phyloP scores from a whole-genome alignment of 1,139 yeast genomes.

The Yamadazyma epiphylla region DNA sequence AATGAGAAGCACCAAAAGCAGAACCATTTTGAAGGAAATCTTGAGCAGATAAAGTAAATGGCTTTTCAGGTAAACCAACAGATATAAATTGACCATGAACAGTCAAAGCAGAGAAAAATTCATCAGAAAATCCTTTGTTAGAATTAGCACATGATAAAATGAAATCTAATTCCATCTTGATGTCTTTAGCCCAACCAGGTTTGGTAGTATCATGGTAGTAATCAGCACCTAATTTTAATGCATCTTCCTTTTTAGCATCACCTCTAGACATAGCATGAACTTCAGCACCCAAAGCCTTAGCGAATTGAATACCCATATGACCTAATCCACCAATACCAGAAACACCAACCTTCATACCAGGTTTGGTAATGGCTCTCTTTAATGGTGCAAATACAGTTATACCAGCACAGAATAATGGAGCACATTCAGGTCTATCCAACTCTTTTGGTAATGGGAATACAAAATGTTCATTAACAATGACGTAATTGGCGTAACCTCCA shows the following conservation, averaged over 20 bases:
- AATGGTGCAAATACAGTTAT: slow-evolving; percentile 59
- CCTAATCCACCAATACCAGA: slow-evolving; percentile 43
- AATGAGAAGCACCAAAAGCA: slow-evolving; percentile 36
- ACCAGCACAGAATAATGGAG: slow-evolving; percentile 67
- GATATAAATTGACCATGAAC: slow-evolving; percentile 47
- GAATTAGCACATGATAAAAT: slow-evolving; percentile 44
- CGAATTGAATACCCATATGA: slow-evolving; percentile 35
- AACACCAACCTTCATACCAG: slow-evolving; percentile 35
- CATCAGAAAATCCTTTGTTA: slow-evolving; percentile 29
- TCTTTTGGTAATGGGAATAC: slow-evolving; percentile 52
- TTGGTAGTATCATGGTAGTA: slow-evolving; percentile 32
- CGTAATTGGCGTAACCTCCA: slow-evolving; percentile 57
- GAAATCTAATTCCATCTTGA: slow-evolving; percentile 35
- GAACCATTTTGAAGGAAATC: slow-evolving; percentile 39
- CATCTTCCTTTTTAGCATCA: slow-evolving; percentile 29
- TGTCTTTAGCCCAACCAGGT: slow-evolving; percentile 23
- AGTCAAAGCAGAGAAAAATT: slow-evolving; percentile 26
- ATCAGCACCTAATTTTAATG: slow-evolving; percentile 30
- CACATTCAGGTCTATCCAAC: slow-evolving; percentile 43
- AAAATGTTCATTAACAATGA: slow-evolving; percentile 48
- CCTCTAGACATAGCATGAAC: slow-evolving; percentile 35
- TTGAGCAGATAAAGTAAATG: slow-evolving; percentile 20
- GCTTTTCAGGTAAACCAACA: slow-evolving; percentile 46
- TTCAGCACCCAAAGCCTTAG: slow-evolving; percentile 36
- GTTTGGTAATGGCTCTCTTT: slow-evolving; percentile 25